Evolutionary conservation across 345 rosid species (phyloP).

Genomic region (Eucalyptus tenuipes): DNA sequence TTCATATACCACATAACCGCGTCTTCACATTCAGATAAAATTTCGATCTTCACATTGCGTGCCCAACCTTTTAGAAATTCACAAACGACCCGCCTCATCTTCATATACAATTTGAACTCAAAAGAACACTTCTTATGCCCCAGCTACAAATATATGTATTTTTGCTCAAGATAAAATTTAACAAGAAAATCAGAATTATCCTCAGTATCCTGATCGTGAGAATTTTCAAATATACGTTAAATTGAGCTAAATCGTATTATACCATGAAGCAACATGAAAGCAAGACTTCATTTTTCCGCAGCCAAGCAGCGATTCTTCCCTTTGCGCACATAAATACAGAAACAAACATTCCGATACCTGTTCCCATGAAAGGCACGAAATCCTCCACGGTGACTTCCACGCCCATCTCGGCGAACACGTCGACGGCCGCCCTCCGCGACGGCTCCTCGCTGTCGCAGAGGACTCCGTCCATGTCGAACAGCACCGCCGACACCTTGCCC

Average conservation of each 20-base stretch:
- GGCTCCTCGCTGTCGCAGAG: conserved; percentile 76
- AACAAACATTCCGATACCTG: conserved; percentile 23
- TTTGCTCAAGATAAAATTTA: neutral
- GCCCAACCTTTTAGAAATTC: neutral
- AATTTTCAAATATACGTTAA: neutral
- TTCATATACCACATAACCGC: neutral
- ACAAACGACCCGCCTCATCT: neutral
- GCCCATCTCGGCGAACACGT: conserved; percentile 83
- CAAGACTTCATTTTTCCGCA: neutral
- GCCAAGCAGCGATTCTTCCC: neutral
- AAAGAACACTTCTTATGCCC: neutral
- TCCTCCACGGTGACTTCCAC: conserved; percentile 71
- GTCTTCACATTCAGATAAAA: neutral
- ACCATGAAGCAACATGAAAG: neutral
- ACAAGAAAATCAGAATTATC: neutral
- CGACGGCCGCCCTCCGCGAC: conserved; percentile 88
- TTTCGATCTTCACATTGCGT: neutral
- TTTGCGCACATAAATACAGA: neutral
- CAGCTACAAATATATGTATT: neutral
- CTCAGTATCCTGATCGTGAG: neutral
- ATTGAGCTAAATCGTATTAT: neutral
- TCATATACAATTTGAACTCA: neutral
- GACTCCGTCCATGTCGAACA: conserved; percentile 96
- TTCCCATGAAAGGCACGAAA: conserved; percentile 85
- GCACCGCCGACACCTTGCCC: conserved; percentile 89